Evolutionary conservation across 768 basidiomycete species (phyloP).

Genomic region (Astraeus odoratus): DNA sequence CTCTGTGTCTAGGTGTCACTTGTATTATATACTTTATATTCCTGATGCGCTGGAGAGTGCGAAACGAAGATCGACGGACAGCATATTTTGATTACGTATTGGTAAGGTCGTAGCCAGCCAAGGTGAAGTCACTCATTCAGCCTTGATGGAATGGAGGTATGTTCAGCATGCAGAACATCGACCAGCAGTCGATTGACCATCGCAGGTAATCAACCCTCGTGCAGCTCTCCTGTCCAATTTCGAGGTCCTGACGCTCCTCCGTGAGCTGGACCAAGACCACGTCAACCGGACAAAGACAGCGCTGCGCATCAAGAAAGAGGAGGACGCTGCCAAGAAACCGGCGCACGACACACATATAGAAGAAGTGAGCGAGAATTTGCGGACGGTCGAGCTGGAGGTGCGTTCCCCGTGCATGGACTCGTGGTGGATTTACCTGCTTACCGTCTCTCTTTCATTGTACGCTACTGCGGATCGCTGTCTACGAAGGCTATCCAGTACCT

Average conservation of each 20-base stretch:
- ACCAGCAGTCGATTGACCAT: too few relatives aligned
- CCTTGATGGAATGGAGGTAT: too few relatives aligned
- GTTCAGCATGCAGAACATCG: too few relatives aligned
- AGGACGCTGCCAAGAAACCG: constrained; percentile 41
- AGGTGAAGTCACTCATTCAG: too few relatives aligned
- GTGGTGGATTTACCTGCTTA: constrained; percentile 15
- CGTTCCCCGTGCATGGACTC: constrained; percentile 28
- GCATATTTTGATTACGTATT: too few relatives aligned
- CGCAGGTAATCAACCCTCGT: constrained; percentile 40
- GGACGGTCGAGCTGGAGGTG: constrained; percentile 78
- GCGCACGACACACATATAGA: constrained; percentile 31
- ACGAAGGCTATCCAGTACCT: constrained; percentile 80
- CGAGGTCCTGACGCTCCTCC: constrained; percentile 76
- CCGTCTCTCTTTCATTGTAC: background rate
- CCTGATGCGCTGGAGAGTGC: too few relatives aligned
- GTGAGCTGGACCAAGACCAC: constrained; percentile 70
- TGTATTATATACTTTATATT: too few relatives aligned
- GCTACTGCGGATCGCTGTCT: background rate
- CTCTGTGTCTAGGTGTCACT: too few relatives aligned
- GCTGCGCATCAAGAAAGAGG: constrained; percentile 70
- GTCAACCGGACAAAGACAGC: constrained; percentile 63
- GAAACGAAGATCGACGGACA: too few relatives aligned
- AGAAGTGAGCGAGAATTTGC: constrained; percentile 71
- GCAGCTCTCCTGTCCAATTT: constrained; percentile 82
- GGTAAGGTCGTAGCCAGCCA: too few relatives aligned